phyloP scores from a whole-genome alignment of 176 grass and related monocot species.

The Phragmites australis region DNA sequence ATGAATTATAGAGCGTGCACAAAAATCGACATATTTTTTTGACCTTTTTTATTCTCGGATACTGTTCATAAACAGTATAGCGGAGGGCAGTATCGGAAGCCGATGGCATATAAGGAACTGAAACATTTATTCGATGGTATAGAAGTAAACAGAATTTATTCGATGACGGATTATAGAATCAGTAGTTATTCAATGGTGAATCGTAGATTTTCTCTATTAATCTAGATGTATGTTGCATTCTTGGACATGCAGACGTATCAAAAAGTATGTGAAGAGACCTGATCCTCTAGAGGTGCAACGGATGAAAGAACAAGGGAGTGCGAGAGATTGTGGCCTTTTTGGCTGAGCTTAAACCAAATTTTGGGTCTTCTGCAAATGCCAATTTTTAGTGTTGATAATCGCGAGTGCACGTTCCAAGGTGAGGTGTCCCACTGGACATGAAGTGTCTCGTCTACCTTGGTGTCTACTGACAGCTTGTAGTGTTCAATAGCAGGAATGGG shows the following conservation, averaged over 20 bases:
- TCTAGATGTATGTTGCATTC: constrained; percentile 19
- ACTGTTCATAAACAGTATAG: too few relatives aligned
- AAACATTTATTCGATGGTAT: too few relatives aligned
- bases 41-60: too few relatives aligned
- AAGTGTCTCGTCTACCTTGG: constrained; percentile 43
- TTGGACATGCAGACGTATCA: constrained; percentile 49
- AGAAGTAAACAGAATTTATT: too few relatives aligned
- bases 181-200: too few relatives aligned
- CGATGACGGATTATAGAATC: too few relatives aligned
- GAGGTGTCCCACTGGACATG: constrained; percentile 22
- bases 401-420: constrained; percentile 35
- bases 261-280: constrained; percentile 74
- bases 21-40: too few relatives aligned
- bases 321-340: constrained; percentile 59
- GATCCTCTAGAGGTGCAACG: constrained; percentile 70
- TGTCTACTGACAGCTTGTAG: constrained; percentile 44
- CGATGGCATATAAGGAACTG: too few relatives aligned
- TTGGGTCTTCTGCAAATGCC: constrained; percentile 16
- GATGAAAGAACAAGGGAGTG: constrained; percentile 59
- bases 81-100: too few relatives aligned
- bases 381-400: constrained; percentile 25
- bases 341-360: constrained; percentile 46
- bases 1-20: too few relatives aligned
- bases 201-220: too few relatives aligned
- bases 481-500: constrained; percentile 46